Evolutionary conservation across 139 green algal genomes (phyloP).

Genomic region (Chlamydomonas sp.): DNA sequence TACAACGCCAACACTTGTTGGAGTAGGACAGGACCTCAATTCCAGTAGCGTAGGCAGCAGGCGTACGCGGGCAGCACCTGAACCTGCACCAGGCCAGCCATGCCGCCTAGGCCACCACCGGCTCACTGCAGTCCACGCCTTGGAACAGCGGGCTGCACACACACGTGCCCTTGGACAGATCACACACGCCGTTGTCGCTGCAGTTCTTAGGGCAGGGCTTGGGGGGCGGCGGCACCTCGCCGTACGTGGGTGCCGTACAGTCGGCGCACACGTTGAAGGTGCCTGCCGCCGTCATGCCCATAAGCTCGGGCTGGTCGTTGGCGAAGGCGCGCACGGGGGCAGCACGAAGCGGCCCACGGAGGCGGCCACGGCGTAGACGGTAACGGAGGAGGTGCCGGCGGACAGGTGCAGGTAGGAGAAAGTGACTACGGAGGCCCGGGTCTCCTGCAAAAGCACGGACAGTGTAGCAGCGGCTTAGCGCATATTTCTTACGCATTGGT

Average conservation of each 20-base stretch:
- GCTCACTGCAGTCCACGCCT: too few relatives aligned
- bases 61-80: too few relatives aligned
- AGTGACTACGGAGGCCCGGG: constrained; percentile 38
- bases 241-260: not conserved
- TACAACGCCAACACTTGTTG: too few relatives aligned
- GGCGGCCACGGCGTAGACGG: constrained; percentile 63
- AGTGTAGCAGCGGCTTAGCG: too few relatives aligned
- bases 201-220: constrained; percentile 52
- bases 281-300: constrained; percentile 44
- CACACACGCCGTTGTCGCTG: constrained; percentile 42
- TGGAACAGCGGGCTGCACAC: too few relatives aligned
- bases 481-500: too few relatives aligned
- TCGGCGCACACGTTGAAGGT: constrained; percentile 34
- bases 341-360: constrained; percentile 60
- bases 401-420: constrained; percentile 48
- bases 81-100: too few relatives aligned
- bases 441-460: constrained; percentile 25
- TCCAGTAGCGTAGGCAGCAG: too few relatives aligned
- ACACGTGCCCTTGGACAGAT: too few relatives aligned
- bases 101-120: too few relatives aligned
- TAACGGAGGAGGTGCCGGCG: constrained; percentile 55
- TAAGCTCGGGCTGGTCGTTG: constrained; percentile 63
- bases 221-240: not conserved
- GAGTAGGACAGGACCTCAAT: too few relatives aligned
- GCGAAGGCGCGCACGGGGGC: constrained; percentile 62